phyloP scores from a whole-genome alignment of 1,284 basidiomycete species.

The Leccinum fuscescens region DNA sequence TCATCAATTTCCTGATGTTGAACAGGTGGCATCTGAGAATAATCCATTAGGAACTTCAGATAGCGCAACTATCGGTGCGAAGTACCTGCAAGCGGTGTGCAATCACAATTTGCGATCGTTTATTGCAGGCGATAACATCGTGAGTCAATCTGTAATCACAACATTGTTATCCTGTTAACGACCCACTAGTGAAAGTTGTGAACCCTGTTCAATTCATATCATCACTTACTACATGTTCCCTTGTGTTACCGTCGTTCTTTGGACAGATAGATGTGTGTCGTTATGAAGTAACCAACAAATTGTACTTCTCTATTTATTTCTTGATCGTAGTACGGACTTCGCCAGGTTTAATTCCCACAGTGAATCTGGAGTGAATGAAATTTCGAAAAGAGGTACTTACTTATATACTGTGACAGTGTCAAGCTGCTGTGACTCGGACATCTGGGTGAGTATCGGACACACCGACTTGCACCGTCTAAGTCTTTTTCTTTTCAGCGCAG shows the following conservation, averaged over 20 bases:
- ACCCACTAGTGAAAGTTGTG: background rate
- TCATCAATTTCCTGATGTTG: background rate
- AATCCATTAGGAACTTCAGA: background rate
- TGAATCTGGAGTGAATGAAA: too few relatives aligned
- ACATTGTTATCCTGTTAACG: background rate
- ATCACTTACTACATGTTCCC: background rate
- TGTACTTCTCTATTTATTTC: background rate
- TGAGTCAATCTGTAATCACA: background rate
- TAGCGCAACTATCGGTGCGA: background rate
- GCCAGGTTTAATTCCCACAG: too few relatives aligned
- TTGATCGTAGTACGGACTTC: too few relatives aligned
- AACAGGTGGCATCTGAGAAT: background rate
- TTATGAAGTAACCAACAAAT: background rate
- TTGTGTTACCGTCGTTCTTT: background rate
- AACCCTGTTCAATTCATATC: background rate
- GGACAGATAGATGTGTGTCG: background rate
- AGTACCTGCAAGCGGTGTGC: background rate
- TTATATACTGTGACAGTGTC: too few relatives aligned
- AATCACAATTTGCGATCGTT: background rate
- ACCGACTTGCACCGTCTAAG: too few relatives aligned
- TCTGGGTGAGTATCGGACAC: too few relatives aligned
- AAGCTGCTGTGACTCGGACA: too few relatives aligned
- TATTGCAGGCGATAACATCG: background rate
- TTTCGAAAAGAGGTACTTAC: too few relatives aligned
- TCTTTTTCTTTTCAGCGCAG: too few relatives aligned